A percentile compares a stretch with the other conserved stretches of the same genome.
phyloP scores from a whole-genome alignment of 257 asterid species.

The Solanum tarijense region DNA sequence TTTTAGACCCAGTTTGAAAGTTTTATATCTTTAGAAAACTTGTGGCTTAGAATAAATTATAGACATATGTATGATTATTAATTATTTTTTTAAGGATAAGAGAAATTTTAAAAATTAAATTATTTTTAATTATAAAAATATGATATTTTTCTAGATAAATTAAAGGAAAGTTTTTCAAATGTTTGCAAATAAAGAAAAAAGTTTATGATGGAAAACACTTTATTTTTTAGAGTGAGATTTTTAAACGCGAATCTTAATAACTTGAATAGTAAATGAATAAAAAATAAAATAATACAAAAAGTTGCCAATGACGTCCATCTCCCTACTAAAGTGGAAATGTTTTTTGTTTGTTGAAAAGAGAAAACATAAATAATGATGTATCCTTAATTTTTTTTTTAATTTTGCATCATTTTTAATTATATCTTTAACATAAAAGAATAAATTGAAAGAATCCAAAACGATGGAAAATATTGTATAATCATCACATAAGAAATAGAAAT shows the following conservation, averaged over 20 bases:
- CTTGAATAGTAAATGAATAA: background rate
- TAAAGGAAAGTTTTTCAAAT: background rate
- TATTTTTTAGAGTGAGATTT: background rate
- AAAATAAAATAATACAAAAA: background rate
- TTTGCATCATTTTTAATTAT: background rate
- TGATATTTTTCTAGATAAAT: too few relatives aligned
- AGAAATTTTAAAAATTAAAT: too few relatives aligned
- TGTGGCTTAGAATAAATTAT: background rate
- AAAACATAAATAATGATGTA: background rate
- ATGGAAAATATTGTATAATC: background rate
- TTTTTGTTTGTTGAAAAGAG: background rate
- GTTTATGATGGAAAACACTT: background rate
- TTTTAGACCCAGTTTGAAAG: too few relatives aligned
- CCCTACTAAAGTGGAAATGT: background rate
- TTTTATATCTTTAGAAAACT: too few relatives aligned
- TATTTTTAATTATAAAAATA: too few relatives aligned
- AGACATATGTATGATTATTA: too few relatives aligned
- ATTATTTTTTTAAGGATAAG: too few relatives aligned
- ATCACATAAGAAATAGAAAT: background rate
- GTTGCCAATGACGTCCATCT: background rate
- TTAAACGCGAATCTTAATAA: background rate
- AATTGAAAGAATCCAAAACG: background rate
- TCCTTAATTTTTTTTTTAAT: background rate
- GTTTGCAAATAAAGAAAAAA: background rate
- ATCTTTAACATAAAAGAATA: background rate